These are phyloP conservation scores for Pistacia integerrima DNA, from an alignment of 345 rosid genomes.

Conservation along the genomic window DNA sequence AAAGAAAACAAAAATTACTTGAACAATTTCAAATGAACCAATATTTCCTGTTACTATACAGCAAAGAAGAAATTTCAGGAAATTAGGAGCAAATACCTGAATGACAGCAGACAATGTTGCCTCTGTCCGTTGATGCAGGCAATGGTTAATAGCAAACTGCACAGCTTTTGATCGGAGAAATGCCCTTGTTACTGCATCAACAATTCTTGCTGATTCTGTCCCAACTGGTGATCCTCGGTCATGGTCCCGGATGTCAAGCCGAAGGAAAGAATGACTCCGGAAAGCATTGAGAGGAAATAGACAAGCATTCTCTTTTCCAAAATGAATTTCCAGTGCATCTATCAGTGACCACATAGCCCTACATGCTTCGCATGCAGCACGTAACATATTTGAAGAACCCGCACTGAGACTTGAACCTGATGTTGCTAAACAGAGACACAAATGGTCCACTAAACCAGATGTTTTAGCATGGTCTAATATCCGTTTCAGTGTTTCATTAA, in stretches of 20 bases:
- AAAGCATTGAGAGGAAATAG: slow-evolving; percentile 73
- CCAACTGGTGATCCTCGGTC: slow-evolving; percentile 58
- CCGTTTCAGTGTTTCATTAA: slow-evolving; percentile 48
- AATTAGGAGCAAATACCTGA: slow-evolving; percentile 57
- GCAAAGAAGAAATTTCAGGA: background rate
- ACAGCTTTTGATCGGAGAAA: slow-evolving; percentile 80
- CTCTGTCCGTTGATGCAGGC: slow-evolving; percentile 83
- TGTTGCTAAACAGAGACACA: slow-evolving; percentile 79
- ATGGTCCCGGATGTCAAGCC: slow-evolving; percentile 58
- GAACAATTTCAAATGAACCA: slow-evolving; percentile 11
- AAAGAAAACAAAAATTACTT: slow-evolving; percentile 1
- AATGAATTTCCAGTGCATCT: slow-evolving; percentile 64
- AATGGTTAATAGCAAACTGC: slow-evolving; percentile 71
- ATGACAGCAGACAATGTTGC: slow-evolving; percentile 57
- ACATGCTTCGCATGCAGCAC: slow-evolving; percentile 82
- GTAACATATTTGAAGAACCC: slow-evolving; percentile 76
- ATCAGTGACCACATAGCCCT: slow-evolving; percentile 76
- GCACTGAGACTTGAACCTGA: slow-evolving; percentile 80
- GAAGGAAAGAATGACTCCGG: slow-evolving; percentile 48
- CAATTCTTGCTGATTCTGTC: slow-evolving; percentile 61
- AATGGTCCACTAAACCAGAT: slow-evolving; percentile 74
- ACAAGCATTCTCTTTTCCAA: slow-evolving; percentile 43
- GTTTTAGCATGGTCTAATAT: slow-evolving; percentile 78
- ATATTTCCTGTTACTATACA: slow-evolving; percentile 12
- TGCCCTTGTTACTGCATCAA: slow-evolving; percentile 69